phyloP scores from a whole-genome alignment of 2,329 filamentous ascomycete genomes.

The Pseudopithomyces maydicus region DNA sequence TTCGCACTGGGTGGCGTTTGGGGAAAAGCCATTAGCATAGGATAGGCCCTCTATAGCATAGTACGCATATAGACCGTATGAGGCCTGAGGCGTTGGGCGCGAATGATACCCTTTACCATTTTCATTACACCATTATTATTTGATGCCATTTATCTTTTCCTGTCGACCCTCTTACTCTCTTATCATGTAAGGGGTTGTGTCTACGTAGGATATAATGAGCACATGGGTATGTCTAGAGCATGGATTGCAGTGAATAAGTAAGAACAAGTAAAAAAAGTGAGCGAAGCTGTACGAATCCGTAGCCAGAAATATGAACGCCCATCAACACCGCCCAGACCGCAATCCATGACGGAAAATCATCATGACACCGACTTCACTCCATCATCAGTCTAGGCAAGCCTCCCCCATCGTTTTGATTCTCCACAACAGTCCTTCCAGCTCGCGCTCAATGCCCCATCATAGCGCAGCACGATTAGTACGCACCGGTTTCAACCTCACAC shows the following conservation, averaged over 20 bases:
- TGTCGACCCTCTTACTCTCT: too few relatives aligned
- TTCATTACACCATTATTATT: neutral
- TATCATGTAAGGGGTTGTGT: too few relatives aligned
- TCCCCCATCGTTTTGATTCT: neutral
- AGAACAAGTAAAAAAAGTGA: too few relatives aligned
- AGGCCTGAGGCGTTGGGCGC: neutral
- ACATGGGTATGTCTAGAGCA: too few relatives aligned
- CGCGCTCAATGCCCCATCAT: neutral
- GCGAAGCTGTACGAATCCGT: too few relatives aligned
- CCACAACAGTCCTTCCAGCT: neutral
- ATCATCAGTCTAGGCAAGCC: neutral
- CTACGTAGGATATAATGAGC: too few relatives aligned
- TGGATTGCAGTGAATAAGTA: too few relatives aligned
- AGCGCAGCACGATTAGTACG: neutral
- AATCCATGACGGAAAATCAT: neutral
- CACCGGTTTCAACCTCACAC: neutral
- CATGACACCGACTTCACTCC: neutral
- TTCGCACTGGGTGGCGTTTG: neutral
- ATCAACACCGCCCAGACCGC: too few relatives aligned
- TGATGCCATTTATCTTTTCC: too few relatives aligned
- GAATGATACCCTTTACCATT: slow-evolving; percentile 6
- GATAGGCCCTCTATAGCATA: neutral
- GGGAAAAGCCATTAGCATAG: neutral
- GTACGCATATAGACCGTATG: neutral
- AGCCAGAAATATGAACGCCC: too few relatives aligned